Base-by-base conservation (phyloP, 768 basidiomycete species). In the Artomyces pyxidatus region DNA sequence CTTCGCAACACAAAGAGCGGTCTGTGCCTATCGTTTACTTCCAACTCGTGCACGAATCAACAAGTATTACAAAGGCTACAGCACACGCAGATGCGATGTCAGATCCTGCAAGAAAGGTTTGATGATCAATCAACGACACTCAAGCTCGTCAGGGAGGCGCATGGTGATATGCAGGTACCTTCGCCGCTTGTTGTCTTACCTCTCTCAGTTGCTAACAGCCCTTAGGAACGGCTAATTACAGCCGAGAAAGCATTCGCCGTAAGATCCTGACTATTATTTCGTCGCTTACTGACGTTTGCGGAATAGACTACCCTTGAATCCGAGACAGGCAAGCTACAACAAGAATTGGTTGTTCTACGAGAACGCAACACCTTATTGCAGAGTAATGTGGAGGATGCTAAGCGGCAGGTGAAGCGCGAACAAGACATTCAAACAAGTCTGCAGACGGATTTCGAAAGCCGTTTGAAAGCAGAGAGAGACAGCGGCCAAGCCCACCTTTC, bases 51-150 rank as follows among this genome's bases (percentile, higher is more conserved):
- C n/a, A n/a, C n/a, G n/a, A n/a, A n/a, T n/a, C n/a, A n/a, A n/a
- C n/a, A n/a, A n/a, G n/a, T n/a, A n/a, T n/a, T n/a, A n/a, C n/a
- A n/a, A 32, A 57, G 56, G 41, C 22, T 19, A n/a, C 47, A 43
- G 32, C 53, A 57, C 51, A 30, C 47, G 16, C 53, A 55, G 26
- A 51, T 44, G 48, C 50, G 44, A 27, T 55, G 25, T 19, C 55
- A 78, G 72, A 61, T 70, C 30, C 65, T 81, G 14, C 75, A 83
- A 57, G 80, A 84, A 47, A 72, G 80, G 22, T 77, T 76, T 45
- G 81, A 84, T 11, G 73, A 78, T 14, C 80, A 82, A 53, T 61
- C 70, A 1, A 64, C 76, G 6, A 75, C 77, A 1, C 61, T 81
- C 41, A 69, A 72, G 22, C 61, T 81, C 21, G 71, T 76, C 6